Conservation (phyloP, 2,329 filamentous ascomycete species). For the Waltergamsia citrina region DNA sequence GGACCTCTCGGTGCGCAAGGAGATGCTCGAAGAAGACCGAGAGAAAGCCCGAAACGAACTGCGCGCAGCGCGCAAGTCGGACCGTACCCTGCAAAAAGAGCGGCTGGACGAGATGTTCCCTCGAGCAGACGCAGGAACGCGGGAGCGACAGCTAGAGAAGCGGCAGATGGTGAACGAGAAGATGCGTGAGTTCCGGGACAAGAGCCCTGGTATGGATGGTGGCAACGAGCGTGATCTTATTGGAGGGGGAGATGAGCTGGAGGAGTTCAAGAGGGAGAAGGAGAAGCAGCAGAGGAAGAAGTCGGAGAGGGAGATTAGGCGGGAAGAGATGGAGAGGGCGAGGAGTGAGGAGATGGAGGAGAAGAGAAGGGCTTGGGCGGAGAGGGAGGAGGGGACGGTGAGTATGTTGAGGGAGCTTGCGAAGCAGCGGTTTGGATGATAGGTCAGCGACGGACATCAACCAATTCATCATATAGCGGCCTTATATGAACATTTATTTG, state of each 20-base stretch:
- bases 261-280: conserved; percentile 60
- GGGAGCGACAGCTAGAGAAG: conserved; percentile 83
- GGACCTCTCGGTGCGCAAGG: conserved; percentile 58
- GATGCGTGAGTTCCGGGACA: conserved; percentile 64
- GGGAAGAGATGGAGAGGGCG: conserved; percentile 72
- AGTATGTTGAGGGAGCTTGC: conserved; percentile 72
- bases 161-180: conserved; percentile 61
- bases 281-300: conserved; percentile 62
- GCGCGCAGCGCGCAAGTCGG: conserved; percentile 50
- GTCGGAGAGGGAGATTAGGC: conserved; percentile 71
- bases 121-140: conserved; percentile 72
- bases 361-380: conserved; percentile 56
- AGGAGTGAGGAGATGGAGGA: conserved; percentile 73
- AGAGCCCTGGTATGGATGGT: conserved; percentile 47
- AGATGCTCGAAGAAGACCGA: conserved; percentile 39
- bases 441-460: no score
- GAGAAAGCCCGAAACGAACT: conserved; percentile 43
- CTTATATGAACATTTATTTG: no score
- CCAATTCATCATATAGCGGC: no score
- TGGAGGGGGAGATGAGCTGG: conserved; percentile 57
- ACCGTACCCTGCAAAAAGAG: conserved; percentile 59
- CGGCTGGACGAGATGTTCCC: conserved; percentile 73
- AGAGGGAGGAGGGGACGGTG: conserved; percentile 79
- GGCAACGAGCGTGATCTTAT: conserved; percentile 66
- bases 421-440: conserved; percentile 66